Conservation (phyloP, 805 yeast genomes). For the Saturnispora gosingensis region DNA sequence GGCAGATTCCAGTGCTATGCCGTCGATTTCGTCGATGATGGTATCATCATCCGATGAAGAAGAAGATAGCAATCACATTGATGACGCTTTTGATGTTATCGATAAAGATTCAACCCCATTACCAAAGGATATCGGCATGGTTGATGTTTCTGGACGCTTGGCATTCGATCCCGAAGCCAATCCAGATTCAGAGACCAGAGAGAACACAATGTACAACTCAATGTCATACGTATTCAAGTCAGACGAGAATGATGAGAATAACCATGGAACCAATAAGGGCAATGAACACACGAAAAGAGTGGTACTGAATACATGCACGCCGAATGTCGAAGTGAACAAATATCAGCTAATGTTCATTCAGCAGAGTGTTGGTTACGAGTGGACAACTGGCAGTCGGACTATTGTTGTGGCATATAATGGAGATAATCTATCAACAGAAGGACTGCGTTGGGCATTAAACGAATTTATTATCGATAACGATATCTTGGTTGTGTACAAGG, state of each 20-base stretch:
- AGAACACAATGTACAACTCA: conserved; percentile 25
- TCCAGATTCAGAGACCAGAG: conserved; percentile 21
- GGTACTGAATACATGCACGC: conserved; percentile 35
- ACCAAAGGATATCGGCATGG: conserved; percentile 12
- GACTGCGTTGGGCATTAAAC: conserved; percentile 37
- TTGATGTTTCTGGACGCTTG: conserved; percentile 11
- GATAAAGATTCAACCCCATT: conserved; percentile 2
- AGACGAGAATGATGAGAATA: neutral
- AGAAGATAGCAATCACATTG: conserved; percentile 4
- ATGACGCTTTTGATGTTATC: conserved; percentile 1
- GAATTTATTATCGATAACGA: conserved; percentile 38
- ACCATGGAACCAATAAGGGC: neutral
- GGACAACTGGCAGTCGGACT: conserved; percentile 31
- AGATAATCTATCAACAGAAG: conserved; percentile 32
- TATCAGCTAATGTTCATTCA: conserved; percentile 33
- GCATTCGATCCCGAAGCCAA: conserved; percentile 16
- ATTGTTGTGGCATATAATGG: conserved; percentile 35
- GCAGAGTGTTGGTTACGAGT: conserved; percentile 24
- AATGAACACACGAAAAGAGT: conserved; percentile 23
- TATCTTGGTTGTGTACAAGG: conserved; percentile 36
- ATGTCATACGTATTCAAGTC: conserved; percentile 19
- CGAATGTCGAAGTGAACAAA: conserved; percentile 22
- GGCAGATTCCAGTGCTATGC: neutral
- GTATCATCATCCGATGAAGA: neutral
- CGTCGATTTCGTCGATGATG: conserved; percentile 5